A percentile compares a stretch with the other conserved stretches of the same genome.
These are phyloP conservation scores for Pseudozyma hubeiensis DNA, from an alignment of 1,284 basidiomycete species.

Conservation along the genomic window DNA sequence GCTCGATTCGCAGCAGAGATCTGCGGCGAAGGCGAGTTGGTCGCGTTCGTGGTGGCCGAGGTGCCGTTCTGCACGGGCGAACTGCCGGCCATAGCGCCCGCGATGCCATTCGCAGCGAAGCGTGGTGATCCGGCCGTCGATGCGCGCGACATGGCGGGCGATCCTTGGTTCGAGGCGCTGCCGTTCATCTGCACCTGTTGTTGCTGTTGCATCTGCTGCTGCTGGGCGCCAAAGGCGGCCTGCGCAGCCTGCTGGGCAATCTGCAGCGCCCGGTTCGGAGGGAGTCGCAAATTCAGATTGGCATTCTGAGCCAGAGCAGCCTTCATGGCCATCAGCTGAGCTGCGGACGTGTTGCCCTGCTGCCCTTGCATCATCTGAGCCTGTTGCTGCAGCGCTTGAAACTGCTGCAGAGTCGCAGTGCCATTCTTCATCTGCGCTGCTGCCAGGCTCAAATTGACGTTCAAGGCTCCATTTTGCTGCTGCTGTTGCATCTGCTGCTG, in stretches of 20 bases:
- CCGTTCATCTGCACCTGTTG: slow-evolving; percentile 24
- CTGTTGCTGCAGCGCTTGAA: slow-evolving; percentile 48
- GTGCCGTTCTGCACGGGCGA: slow-evolving; percentile 40
- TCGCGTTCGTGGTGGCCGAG: slow-evolving; percentile 34
- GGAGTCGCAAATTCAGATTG: slow-evolving; percentile 51
- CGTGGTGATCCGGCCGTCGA: slow-evolving; percentile 48
- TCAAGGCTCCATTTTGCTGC: slow-evolving; percentile 19
- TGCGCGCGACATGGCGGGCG: slow-evolving; percentile 49
- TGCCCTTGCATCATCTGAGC: slow-evolving; percentile 44
- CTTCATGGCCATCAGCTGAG: slow-evolving; percentile 61
- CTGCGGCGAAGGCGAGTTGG: slow-evolving; percentile 51
- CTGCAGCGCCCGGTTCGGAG: slow-evolving; percentile 55
- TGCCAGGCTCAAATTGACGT: slow-evolving; percentile 39
- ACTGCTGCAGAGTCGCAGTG: slow-evolving; percentile 27
- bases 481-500: slow-evolving; percentile 33
- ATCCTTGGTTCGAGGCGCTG: slow-evolving; percentile 43
- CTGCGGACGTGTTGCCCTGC: slow-evolving; percentile 31
- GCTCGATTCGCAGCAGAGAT: slow-evolving; percentile 49
- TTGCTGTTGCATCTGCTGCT: slow-evolving; percentile 26
- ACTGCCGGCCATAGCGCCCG: slow-evolving; percentile 31
- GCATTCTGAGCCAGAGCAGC: slow-evolving; percentile 53
- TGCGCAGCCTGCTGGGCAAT: slow-evolving; percentile 55
- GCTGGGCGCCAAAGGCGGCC: slow-evolving; percentile 39
- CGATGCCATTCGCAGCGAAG: slow-evolving; percentile 43
- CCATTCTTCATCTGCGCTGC: slow-evolving; percentile 49